Evolutionary conservation across 257 asterid genomes (phyloP), one percentile per base, ranked within the genome.

Genomic region (Capsicum rhomboideum): DNA sequence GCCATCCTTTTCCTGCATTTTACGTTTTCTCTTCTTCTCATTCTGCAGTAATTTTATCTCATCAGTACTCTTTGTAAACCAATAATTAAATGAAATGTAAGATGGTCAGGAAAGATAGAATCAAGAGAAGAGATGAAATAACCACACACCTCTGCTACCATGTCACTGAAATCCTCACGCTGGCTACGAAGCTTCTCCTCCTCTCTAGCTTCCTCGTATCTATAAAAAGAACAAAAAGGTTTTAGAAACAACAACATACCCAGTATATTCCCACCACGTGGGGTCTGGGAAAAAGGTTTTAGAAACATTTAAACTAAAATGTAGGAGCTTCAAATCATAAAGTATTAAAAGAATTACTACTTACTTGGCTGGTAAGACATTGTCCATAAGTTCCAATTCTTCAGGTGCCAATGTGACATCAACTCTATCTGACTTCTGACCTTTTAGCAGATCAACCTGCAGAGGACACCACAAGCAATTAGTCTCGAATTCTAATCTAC

Each of bases 171-270:
- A 89, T 97, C 98, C 92, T 97, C 98, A 37, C 91, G 89, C 89
- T 97, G 97, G 55, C 90, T 97, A 17, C 97, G 94, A 84, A 90
- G 81, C 82, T 97, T 97, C 87, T 93, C 99, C 91, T 97, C 98
- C 89, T 97, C 99, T 89, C 99, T 92, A 56, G 98, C 99, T 91
- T 97, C 99, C 90, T 93, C 98, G 4, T 97, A 94, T 90, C 99
- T 96, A 89, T 61, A 16, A 84, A 50, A 42, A 26, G 40, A 77
- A 9, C n/a, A 34, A 34, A 2, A 40, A 77, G n/a, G 63, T 16
- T 75, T 50, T 50, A 50, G 61, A 50, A 74, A 50, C 59, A 77
- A n/a, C n/a, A n/a, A n/a, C n/a, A n/a, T n/a, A n/a, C n/a, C n/a
- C n/a, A n/a, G n/a, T n/a, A n/a, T n/a, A n/a, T n/a, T n/a, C n/a